A percentile compares a stretch with the other conserved stretches of the same genome.
These are phyloP conservation scores for Hypericum androsaemum DNA, from an alignment of 345 rosid species.

Conservation along the genomic window DNA sequence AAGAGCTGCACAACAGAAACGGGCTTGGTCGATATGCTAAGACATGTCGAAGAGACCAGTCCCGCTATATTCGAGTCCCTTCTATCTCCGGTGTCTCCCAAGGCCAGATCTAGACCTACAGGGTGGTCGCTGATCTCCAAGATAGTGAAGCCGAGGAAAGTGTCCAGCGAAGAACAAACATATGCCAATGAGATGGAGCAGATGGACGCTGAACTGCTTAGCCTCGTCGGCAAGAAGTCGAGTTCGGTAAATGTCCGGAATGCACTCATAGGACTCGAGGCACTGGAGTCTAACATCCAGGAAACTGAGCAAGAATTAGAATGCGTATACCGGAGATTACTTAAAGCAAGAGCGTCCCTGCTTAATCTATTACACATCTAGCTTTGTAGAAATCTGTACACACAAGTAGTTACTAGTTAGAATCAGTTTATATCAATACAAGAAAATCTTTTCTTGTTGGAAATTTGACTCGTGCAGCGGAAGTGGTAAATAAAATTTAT, in stretches of 20 bases:
- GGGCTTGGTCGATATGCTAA: conserved; percentile 1
- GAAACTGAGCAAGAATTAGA: conserved; percentile 12
- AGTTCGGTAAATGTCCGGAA: neutral
- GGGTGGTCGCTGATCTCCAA: conserved; percentile 15
- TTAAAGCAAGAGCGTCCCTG: conserved; percentile 15
- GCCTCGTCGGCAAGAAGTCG: neutral
- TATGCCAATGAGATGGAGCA: conserved; percentile 3
- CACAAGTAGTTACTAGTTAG: too few species aligned
- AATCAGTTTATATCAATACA: too few species aligned
- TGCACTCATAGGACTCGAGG: conserved; percentile 5
- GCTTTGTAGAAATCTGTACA: too few species aligned
- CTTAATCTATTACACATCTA: conserved; percentile 6
- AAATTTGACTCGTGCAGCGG: too few species aligned
- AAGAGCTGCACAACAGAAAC: neutral
- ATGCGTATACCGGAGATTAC: conserved; percentile 12
- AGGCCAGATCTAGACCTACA: conserved; percentile 4
- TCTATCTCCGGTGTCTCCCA: conserved; percentile 8
- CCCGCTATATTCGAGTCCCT: conserved; percentile 12
- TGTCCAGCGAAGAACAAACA: conserved; percentile 1
- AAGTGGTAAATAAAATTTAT: too few species aligned
- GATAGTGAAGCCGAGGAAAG: conserved; percentile 9
- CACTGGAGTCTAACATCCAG: conserved; percentile 5
- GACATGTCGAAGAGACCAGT: conserved; percentile 13
- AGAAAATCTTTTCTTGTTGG: too few species aligned
- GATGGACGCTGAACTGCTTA: conserved; percentile 1